These are phyloP conservation scores for Penicillium sumatraense DNA, from an alignment of 2,329 filamentous ascomycete species.

Conservation along the genomic window DNA sequence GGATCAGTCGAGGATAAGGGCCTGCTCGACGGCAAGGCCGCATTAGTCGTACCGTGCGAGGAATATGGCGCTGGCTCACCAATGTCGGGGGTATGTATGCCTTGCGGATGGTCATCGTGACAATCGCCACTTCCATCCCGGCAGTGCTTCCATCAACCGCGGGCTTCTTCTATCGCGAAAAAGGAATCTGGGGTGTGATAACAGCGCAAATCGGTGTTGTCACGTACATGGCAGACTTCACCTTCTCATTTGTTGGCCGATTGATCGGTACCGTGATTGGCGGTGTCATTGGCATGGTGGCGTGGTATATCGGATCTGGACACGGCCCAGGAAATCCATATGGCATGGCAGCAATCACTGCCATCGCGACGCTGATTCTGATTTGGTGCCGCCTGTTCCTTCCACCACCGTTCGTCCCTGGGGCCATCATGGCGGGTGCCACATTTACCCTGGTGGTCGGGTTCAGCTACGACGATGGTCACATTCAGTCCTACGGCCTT, in stretches of 20 bases:
- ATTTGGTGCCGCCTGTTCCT: conserved; percentile 43
- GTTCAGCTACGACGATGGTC: conserved; percentile 53
- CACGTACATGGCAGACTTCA: conserved; percentile 58
- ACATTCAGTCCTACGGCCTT: conserved; percentile 50
- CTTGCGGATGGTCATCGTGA: conserved; percentile 54
- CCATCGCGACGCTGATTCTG: conserved; percentile 34
- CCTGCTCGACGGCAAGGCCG: conserved; percentile 27
- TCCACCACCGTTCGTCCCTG: conserved; percentile 33
- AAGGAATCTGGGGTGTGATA: conserved; percentile 58
- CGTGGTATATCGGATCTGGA: conserved; percentile 60
- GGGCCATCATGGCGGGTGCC: conserved; percentile 45
- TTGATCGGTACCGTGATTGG: conserved; percentile 52
- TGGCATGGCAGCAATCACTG: conserved; percentile 51
- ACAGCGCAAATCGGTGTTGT: conserved; percentile 56
- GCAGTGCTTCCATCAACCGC: conserved; percentile 48
- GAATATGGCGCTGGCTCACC: conserved; percentile 47
- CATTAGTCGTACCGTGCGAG: conserved; percentile 32
- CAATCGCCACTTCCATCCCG: conserved; percentile 50
- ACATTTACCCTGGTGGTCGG: conserved; percentile 53
- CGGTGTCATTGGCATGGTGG: conserved; percentile 52
- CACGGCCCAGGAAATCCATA: conserved; percentile 55
- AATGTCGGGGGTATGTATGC: conserved; percentile 53
- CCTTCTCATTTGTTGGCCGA: conserved; percentile 50
- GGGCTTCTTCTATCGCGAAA: conserved; percentile 58
- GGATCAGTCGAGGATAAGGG: conserved; percentile 41